Percentiles rank a stretch among this genome's conserved stretches.
These are phyloP conservation scores for Calonectria montana DNA, from an alignment of 2,329 filamentous ascomycete genomes.

Conservation along the genomic window DNA sequence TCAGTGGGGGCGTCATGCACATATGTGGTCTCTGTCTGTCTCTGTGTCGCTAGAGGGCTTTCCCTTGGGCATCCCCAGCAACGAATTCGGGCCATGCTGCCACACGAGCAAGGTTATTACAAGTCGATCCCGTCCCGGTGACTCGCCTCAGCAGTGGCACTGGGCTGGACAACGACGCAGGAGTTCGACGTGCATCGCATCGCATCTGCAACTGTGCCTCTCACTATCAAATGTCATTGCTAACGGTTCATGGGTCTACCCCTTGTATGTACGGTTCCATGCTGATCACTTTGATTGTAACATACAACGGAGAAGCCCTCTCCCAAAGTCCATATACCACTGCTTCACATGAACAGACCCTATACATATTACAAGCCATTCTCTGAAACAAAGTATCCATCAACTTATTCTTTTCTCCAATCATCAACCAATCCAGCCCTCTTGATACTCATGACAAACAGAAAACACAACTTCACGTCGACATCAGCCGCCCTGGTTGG, in stretches of 20 bases:
- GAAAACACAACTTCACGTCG: not conserved
- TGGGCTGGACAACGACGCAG: not conserved
- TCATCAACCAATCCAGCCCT: not conserved
- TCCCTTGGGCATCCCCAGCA: not conserved
- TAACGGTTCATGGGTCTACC: not conserved
- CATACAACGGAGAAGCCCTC: not conserved
- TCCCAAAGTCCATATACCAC: not conserved
- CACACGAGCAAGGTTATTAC: not conserved
- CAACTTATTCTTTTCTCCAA: conserved; percentile 4
- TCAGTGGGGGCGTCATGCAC: not conserved
- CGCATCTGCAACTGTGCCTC: not conserved
- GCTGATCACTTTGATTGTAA: not conserved
- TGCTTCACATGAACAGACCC: not conserved
- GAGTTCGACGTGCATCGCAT: not conserved
- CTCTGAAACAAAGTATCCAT: conserved; percentile 12
- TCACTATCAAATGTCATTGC: not conserved
- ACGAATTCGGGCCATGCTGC: not conserved
- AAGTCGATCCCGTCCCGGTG: not conserved
- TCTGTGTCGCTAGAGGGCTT: not conserved
- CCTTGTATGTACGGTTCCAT: not conserved
- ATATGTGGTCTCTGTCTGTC: not conserved
- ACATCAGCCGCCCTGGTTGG: not conserved
- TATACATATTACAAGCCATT: not conserved
- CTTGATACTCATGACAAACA: not conserved
- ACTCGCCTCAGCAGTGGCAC: not conserved